Evolutionary conservation across 257 asterid species (phyloP), one percentile per base, ranked within the genome.

Genomic region (Cordia subcordata): DNA sequence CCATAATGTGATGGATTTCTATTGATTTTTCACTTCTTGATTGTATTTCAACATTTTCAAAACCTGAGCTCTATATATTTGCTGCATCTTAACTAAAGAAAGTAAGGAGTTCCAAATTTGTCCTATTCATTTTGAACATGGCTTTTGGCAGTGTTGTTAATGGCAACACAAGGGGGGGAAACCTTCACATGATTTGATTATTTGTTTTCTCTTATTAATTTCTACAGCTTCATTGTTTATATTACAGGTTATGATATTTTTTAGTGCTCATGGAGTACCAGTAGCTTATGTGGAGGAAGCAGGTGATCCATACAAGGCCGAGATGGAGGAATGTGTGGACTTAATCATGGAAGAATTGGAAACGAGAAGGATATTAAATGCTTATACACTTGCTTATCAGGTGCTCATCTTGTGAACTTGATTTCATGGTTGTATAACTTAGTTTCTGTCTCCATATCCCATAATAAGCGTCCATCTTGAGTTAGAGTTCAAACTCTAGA

Each of bases 281-380:
- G 79, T 84, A 69, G 99, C 99, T 59, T 93, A 93, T 71, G 99
- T 93, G 40, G 97, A 93, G 85, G 96, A 93, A 79, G 99, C 97
- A 67, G 99, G 99, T 66, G 99, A 93, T 80, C 99, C 99, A 13
- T 93, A 93, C 86, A 93, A 93, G 77, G 97, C 97, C 59, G 99
- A 93, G 82, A 93, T 93, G 99, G 97, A 93, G 88, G 99, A 93
- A 82, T 93, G 99, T 60, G 94, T 92, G 56, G 99, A 92, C 81
- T 80, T 87, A 75, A 90, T 90, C 68, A 90, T 90, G 95, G 98
- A 90, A 78, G 98, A 90, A 80, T 80, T 90, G 63, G 98, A 90
- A 76, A 75, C 68, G 70, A 80, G 96, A 76, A 75, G 49, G 74
- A 62, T 83, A 74, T 62, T 68, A 69, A 90, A 90, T 58, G 72